These are phyloP conservation scores for Beauveria caledonica DNA, from an alignment of 2,329 filamentous ascomycete species.

Conservation along the genomic window DNA sequence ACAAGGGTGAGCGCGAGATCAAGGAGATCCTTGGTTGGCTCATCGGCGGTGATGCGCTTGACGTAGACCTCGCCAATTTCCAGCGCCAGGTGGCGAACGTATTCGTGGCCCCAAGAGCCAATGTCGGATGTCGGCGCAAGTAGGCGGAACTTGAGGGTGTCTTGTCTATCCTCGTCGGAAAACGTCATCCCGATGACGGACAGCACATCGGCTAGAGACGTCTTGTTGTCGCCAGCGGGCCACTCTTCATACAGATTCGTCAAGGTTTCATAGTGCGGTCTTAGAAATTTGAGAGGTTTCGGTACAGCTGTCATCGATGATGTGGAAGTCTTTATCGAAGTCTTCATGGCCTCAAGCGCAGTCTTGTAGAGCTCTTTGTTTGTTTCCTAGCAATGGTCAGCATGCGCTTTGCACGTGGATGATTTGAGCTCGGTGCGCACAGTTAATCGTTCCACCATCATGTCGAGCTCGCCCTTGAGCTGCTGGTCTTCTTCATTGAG, in stretches of 20 bases:
- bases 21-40: slow-evolving; percentile 73
- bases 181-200: slow-evolving; percentile 99
- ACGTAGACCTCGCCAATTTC: slow-evolving; percentile 94
- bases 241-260: slow-evolving; percentile 84
- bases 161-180: slow-evolving; percentile 89
- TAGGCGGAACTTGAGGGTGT: slow-evolving; percentile 92
- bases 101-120: slow-evolving; percentile 96
- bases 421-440: slow-evolving; percentile 38
- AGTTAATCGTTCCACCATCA: slow-evolving; percentile 92
- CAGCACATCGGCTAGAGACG: slow-evolving; percentile 83
- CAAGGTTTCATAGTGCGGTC: slow-evolving; percentile 90
- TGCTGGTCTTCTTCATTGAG: slow-evolving; percentile 97
- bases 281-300: slow-evolving; percentile 94
- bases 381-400: slow-evolving; percentile 53
- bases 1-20: slow-evolving; percentile 79
- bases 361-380: slow-evolving; percentile 84
- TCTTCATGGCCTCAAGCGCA: slow-evolving; percentile 92
- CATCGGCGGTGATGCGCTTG: slow-evolving; percentile 77
- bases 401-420: background rate
- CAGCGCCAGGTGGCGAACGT: slow-evolving; percentile 87
- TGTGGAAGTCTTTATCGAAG: slow-evolving; percentile 96
- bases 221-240: slow-evolving; percentile 78
- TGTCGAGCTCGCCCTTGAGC: slow-evolving; percentile 94
- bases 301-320: slow-evolving; percentile 99
- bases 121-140: slow-evolving; percentile 87